Conservation (phyloP, 2,329 filamentous ascomycete species). For the Magnaporthales sp. region DNA sequence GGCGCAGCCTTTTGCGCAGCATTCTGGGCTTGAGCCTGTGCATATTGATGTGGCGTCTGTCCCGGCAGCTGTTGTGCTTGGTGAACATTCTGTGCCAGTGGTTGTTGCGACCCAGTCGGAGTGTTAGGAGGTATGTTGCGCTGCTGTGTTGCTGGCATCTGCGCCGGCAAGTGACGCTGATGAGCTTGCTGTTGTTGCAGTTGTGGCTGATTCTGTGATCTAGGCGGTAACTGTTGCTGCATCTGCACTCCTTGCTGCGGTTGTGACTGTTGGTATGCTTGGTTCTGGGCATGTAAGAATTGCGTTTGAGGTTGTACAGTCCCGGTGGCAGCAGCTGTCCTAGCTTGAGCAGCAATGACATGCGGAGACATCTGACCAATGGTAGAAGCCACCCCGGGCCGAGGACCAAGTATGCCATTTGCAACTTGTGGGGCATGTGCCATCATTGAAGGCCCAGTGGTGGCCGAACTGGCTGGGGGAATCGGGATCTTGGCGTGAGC, state of each 20-base stretch:
- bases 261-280: constrained; percentile 4
- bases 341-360: background rate
- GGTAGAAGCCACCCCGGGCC: background rate
- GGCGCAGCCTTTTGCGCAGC: background rate
- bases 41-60: background rate
- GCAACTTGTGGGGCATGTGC: background rate
- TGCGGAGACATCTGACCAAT: background rate
- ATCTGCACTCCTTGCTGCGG: constrained; percentile 8
- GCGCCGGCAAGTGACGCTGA: background rate
- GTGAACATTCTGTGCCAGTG: background rate
- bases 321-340: constrained; percentile 1
- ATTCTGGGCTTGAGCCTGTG: background rate
- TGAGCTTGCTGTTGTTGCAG: constrained; percentile 8
- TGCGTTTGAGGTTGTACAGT: constrained; percentile 1
- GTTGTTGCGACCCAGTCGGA: background rate
- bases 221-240: constrained; percentile 6
- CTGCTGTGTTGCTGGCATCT: constrained; percentile 11
- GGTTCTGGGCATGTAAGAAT: background rate
- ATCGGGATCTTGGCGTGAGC: constrained; percentile 2
- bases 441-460: background rate
- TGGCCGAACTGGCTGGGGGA: background rate
- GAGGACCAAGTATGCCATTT: background rate
- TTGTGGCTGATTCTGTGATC: constrained; percentile 6
- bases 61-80: background rate
- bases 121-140: background rate